Evolutionary conservation across 1,284 basidiomycete genomes (phyloP).

Genomic region (Gomphus bonarii): DNA sequence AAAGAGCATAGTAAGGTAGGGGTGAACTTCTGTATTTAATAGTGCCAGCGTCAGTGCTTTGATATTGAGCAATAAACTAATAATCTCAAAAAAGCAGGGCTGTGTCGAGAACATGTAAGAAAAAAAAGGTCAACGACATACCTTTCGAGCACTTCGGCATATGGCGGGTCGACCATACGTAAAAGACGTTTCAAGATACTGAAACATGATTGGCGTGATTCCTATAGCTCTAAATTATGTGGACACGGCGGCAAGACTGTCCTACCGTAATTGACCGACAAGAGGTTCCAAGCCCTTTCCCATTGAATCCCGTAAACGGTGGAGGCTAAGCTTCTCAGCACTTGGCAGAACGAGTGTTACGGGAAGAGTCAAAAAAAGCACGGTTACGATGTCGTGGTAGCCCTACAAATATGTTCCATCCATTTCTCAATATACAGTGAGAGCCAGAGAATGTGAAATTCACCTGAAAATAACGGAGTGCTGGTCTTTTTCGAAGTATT

Average conservation of each 20-base stretch:
- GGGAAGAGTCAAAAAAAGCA: conserved; percentile 75
- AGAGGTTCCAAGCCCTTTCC: conserved; percentile 75
- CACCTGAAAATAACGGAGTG: conserved; percentile 78
- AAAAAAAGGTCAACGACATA: conserved; percentile 23
- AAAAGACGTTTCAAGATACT: conserved; percentile 67
- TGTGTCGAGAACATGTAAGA: neutral
- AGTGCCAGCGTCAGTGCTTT: conserved; percentile 5
- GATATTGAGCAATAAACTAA: neutral
- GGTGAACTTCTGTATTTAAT: conserved; percentile 37
- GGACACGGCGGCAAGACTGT: neutral
- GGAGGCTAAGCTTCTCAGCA: conserved; percentile 67
- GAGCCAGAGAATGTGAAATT: conserved; percentile 19
- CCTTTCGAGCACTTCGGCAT: conserved; percentile 59
- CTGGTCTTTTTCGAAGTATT: conserved; percentile 63
- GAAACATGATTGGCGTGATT: neutral
- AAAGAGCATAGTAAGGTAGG: conserved; percentile 79
- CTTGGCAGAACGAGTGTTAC: conserved; percentile 43
- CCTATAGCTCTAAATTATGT: neutral
- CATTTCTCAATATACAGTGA: neutral
- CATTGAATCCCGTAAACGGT: conserved; percentile 85
- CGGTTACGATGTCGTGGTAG: conserved; percentile 87
- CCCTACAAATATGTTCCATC: conserved; percentile 39
- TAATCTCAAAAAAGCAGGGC: neutral
- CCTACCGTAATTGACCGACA: conserved; percentile 70
- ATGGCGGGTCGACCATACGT: conserved; percentile 58